Conservation (phyloP, 208 protist species). For the Phytomonas serpens region DNA sequence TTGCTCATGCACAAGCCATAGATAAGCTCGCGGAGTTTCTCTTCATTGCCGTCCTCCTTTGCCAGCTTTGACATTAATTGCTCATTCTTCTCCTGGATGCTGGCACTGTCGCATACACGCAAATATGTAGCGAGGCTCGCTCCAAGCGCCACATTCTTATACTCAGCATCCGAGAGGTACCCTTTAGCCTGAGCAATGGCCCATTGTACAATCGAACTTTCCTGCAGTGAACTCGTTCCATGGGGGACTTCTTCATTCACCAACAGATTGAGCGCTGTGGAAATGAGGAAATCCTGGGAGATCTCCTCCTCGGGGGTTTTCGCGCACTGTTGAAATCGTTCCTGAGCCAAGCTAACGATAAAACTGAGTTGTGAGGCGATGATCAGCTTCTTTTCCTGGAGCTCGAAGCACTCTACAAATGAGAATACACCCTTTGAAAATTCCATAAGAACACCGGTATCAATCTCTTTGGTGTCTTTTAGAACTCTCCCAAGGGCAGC, state of each 20-base stretch:
- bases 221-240: conserved; percentile 12
- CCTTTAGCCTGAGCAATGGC: conserved; percentile 38
- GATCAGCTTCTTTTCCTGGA: neutral
- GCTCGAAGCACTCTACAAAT: neutral
- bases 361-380: conserved; percentile 6
- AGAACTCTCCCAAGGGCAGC: conserved; percentile 27
- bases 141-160: conserved; percentile 35
- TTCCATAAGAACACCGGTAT: conserved; percentile 49
- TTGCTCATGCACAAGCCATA: conserved; percentile 40
- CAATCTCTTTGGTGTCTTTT: conserved; percentile 24
- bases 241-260: conserved; percentile 10
- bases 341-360: conserved; percentile 1
- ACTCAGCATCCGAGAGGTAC: conserved; percentile 30
- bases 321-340: conserved; percentile 6
- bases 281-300: conserved; percentile 28
- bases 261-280: conserved; percentile 21
- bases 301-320: conserved; percentile 19
- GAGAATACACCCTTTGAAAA: conserved; percentile 11
- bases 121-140: conserved; percentile 39
- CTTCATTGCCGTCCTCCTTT: conserved; percentile 59
- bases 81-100: conserved; percentile 19
- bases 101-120: conserved; percentile 18
- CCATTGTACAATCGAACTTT: conserved; percentile 44
- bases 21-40: conserved; percentile 55
- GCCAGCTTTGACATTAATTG: conserved; percentile 40